These are phyloP conservation scores for Tylopilus sp. DNA, from an alignment of 768 basidiomycete genomes.

Conservation along the genomic window DNA sequence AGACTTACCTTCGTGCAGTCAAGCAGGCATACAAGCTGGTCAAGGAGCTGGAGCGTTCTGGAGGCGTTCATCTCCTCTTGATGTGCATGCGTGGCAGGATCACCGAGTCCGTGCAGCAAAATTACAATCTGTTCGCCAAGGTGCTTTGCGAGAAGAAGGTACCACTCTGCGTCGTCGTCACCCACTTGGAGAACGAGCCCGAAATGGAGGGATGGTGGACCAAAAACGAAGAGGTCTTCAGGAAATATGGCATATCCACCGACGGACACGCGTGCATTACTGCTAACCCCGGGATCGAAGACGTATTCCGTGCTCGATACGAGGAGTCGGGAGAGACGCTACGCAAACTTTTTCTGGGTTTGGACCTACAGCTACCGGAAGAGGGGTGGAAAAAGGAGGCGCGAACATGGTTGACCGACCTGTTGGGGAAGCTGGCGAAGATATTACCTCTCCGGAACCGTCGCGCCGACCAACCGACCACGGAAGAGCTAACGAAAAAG, in stretches of 20 bases:
- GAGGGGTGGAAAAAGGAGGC: slow-evolving; percentile 19
- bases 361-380: background rate
- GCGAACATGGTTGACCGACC: slow-evolving; percentile 12
- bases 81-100: slow-evolving; percentile 39
- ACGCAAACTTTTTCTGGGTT: slow-evolving; percentile 11
- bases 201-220: slow-evolving; percentile 39
- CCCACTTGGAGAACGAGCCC: slow-evolving; percentile 35
- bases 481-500: slow-evolving; percentile 9
- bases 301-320: slow-evolving; percentile 26
- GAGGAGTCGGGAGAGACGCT: slow-evolving; percentile 29
- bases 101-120: slow-evolving; percentile 33
- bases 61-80: slow-evolving; percentile 39
- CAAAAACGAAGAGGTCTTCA: slow-evolving; percentile 31
- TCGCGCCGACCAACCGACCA: slow-evolving; percentile 4
- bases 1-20: slow-evolving; percentile 23
- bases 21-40: slow-evolving; percentile 33
- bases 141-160: slow-evolving; percentile 38
- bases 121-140: slow-evolving; percentile 37
- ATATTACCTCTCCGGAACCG: slow-evolving; percentile 11
- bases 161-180: slow-evolving; percentile 38
- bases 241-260: slow-evolving; percentile 25
- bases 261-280: slow-evolving; percentile 41
- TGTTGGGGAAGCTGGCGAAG: slow-evolving; percentile 21
- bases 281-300: slow-evolving; percentile 25
- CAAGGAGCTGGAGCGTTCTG: slow-evolving; percentile 26